A percentile compares a stretch with the other conserved stretches of the same genome.
Conservation (phyloP, 208 protist genomes). For the Endotrypanum monterogeii region DNA sequence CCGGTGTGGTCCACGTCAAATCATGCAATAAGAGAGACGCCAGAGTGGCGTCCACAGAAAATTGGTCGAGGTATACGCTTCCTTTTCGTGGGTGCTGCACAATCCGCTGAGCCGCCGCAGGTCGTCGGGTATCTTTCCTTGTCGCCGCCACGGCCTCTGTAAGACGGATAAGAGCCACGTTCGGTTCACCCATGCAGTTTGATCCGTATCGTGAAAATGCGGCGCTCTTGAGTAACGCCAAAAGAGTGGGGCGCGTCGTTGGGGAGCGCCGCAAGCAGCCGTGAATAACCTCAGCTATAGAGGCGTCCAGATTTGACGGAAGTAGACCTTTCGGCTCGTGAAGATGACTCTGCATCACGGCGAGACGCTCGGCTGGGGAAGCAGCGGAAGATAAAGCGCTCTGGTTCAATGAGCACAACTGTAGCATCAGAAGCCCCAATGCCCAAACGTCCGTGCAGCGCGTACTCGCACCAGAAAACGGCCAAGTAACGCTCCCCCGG, state of each 20-base stretch:
- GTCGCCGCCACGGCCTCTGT: slow-evolving; percentile 15
- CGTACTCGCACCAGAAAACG: background rate
- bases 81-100: background rate
- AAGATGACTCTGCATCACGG: background rate
- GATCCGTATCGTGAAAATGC: slow-evolving; percentile 9
- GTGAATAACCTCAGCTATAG: slow-evolving; percentile 14
- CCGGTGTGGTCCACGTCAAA: slow-evolving; percentile 1
- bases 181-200: slow-evolving; percentile 7
- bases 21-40: background rate
- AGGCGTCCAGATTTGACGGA: background rate
- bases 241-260: slow-evolving; percentile 2
- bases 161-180: slow-evolving; percentile 15
- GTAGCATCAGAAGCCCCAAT: slow-evolving; percentile 15
- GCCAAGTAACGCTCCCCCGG: background rate
- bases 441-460: slow-evolving; percentile 21
- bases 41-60: background rate
- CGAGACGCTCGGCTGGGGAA: slow-evolving; percentile 7
- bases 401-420: slow-evolving; percentile 20
- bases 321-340: slow-evolving; percentile 5
- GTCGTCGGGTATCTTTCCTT: no score
- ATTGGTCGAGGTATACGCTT: no score
- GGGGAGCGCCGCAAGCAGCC: slow-evolving; percentile 16
- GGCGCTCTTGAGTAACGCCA: slow-evolving; percentile 1
- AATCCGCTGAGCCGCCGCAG: background rate
- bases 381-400: background rate